Evolutionary conservation across 768 basidiomycete species (phyloP).

Genomic region (Mrakia hoshinonis): DNA sequence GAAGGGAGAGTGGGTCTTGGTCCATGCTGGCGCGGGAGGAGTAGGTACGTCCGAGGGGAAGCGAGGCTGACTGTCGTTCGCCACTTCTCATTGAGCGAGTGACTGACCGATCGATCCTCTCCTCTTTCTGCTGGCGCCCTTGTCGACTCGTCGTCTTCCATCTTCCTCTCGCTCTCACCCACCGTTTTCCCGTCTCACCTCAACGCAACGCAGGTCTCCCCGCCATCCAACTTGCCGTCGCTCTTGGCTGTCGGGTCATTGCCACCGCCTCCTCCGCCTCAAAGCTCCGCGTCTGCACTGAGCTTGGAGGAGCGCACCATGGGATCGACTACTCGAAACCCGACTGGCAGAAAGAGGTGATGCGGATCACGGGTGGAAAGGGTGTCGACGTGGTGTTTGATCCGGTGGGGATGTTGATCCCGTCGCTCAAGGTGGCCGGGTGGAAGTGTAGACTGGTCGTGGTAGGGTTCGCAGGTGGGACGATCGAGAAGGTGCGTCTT

Average conservation of each 20-base stretch:
- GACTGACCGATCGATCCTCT: neutral
- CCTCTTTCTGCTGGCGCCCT: too few species aligned
- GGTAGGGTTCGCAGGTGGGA: slow-evolving; percentile 82
- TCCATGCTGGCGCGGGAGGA: slow-evolving; percentile 92
- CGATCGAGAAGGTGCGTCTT: slow-evolving; percentile 63
- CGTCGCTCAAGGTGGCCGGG: slow-evolving; percentile 70
- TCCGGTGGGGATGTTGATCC: slow-evolving; percentile 51
- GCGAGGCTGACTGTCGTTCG: too few species aligned
- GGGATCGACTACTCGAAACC: slow-evolving; percentile 64
- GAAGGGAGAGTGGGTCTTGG: slow-evolving; percentile 79
- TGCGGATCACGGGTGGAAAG: slow-evolving; percentile 68
- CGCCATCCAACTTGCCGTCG: slow-evolving; percentile 85
- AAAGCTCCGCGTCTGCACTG: slow-evolving; percentile 71
- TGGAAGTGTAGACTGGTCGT: slow-evolving; percentile 90
- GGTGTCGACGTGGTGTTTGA: slow-evolving; percentile 54
- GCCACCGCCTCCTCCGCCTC: slow-evolving; percentile 58
- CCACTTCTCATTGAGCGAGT: too few species aligned
- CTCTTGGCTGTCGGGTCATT: slow-evolving; percentile 57
- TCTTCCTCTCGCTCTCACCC: too few species aligned
- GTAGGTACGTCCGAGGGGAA: slow-evolving; percentile 53
- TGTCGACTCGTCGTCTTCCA: neutral
- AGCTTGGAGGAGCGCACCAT: slow-evolving; percentile 72
- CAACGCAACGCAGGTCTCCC: slow-evolving; percentile 52
- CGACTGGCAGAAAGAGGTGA: slow-evolving; percentile 84
- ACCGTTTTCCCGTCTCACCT: too few species aligned